Evolutionary conservation across 1,139 yeast genomes (phyloP).

Genomic region (Nadsonia commutata): DNA sequence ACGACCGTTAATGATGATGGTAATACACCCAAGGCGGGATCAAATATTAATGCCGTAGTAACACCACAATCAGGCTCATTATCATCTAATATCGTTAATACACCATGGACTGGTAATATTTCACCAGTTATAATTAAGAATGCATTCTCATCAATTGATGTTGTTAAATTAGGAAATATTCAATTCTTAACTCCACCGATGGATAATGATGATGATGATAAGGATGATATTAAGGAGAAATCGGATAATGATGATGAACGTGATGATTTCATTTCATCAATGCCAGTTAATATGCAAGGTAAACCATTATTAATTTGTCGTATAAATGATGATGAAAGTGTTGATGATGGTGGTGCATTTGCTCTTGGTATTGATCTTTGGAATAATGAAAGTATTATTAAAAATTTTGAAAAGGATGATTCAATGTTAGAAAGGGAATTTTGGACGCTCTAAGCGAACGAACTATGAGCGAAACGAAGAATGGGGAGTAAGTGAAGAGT

Average conservation of each 20-base stretch:
- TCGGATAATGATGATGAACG: background rate
- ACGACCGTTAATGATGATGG: background rate
- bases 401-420: background rate
- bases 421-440: background rate
- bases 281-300: background rate
- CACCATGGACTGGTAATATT: conserved; percentile 18
- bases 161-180: conserved; percentile 15
- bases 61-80: background rate
- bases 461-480: too few relatives aligned
- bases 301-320: background rate
- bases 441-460: background rate
- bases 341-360: background rate
- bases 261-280: background rate
- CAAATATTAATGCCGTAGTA: background rate
- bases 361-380: background rate
- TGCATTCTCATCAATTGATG: conserved; percentile 17
- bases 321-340: background rate
- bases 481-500: too few relatives aligned
- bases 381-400: background rate
- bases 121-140: conserved; percentile 16
- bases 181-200: conserved; percentile 17
- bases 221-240: background rate
- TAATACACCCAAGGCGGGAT: background rate
- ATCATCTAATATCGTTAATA: conserved; percentile 7
- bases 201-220: conserved; percentile 6